Base-by-base conservation (phyloP, 1,284 basidiomycete genomes). In the Boletus mariae region DNA sequence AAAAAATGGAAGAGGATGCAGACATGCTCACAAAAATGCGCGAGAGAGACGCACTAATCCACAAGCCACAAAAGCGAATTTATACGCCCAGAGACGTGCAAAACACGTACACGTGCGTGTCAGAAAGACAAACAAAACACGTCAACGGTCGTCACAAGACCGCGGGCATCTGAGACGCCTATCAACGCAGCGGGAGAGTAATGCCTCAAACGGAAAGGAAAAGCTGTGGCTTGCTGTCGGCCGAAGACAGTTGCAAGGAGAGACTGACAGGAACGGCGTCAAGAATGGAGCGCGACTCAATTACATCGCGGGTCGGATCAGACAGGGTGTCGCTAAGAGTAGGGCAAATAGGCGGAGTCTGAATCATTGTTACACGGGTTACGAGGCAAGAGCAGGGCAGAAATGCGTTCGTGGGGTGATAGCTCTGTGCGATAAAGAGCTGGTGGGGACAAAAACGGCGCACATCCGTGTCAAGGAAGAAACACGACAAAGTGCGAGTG, bases 31-130 rank as follows among this genome's bases (percentile, higher is more conserved):
- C 43, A 26, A 50, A 65, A 26, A 34, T 26, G 43, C 35, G n/a
- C 12, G 31, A 46, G 35, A 42, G 26, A 51, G 26, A 50, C 7
- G 12, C 9, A 25, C 13, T 15, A 25, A 15, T 34, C 32, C 20
- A 15, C 34, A 15, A 4, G 6, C 13, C 35, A n/a, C 35, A 65
- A 57, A 57, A 3, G 38, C 43, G 37, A 52, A 53, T 67, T 67
- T 63, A 67, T 67, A 63, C 25, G 26, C 43, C 23, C 7, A 45
- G 25, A 12, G 17, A 17, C 13, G 49, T 59, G 66, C 63, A 67
- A 43, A 67, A 63, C 44, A 67, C 52, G 49, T 61, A 63, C 53
- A 67, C 48, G 54, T 52, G 4, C 1, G 40, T 11, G 20, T 20
- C 38, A 40, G 4, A 41, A 52, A 53, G 23, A 41, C 53, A 53